Evolutionary conservation across 2,329 filamentous ascomycete species (phyloP).

Genomic region (Cercospora sp.): DNA sequence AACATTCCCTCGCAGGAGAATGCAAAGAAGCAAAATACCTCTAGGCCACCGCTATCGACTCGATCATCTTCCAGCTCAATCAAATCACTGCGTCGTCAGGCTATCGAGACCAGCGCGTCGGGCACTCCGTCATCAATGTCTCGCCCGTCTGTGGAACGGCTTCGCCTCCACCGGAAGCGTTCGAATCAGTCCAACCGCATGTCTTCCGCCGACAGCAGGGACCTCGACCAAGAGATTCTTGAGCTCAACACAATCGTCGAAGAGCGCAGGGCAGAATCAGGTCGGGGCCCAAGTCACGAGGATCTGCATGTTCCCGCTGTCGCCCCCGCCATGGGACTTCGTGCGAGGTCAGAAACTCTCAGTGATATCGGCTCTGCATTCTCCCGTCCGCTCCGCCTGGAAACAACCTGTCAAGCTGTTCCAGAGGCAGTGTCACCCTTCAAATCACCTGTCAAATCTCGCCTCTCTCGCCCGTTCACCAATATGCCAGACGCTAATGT

Average conservation of each 20-base stretch:
- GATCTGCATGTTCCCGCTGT: conserved; percentile 49
- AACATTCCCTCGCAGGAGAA: background rate
- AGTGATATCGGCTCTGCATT: conserved; percentile 51
- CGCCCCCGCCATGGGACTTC: conserved; percentile 47
- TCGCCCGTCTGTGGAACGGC: conserved; percentile 34
- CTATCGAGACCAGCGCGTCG: conserved; percentile 27
- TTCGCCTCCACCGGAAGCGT: conserved; percentile 40
- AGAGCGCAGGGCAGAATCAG: conserved; percentile 45
- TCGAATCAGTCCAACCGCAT: conserved; percentile 32
- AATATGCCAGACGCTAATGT: conserved; percentile 24
- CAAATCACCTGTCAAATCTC: conserved; percentile 25
- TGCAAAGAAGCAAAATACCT: background rate
- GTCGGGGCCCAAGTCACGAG: conserved; percentile 25
- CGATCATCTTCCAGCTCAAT: conserved; percentile 36
- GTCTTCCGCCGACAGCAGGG: conserved; percentile 16
- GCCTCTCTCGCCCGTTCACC: conserved; percentile 27
- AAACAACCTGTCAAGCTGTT: conserved; percentile 10
- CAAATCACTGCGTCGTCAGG: conserved; percentile 40
- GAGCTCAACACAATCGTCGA: conserved; percentile 53
- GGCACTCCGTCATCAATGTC: conserved; percentile 12
- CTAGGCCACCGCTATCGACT: conserved; percentile 20
- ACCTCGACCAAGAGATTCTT: conserved; percentile 49
- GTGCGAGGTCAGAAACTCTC: conserved; percentile 51
- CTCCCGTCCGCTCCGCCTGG: conserved; percentile 39
- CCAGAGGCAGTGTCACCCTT: conserved; percentile 13